Evolutionary conservation across 208 protist genomes (phyloP), one percentile per base, ranked within the genome.

Genomic region (Wallacemonas rigidus): DNA sequence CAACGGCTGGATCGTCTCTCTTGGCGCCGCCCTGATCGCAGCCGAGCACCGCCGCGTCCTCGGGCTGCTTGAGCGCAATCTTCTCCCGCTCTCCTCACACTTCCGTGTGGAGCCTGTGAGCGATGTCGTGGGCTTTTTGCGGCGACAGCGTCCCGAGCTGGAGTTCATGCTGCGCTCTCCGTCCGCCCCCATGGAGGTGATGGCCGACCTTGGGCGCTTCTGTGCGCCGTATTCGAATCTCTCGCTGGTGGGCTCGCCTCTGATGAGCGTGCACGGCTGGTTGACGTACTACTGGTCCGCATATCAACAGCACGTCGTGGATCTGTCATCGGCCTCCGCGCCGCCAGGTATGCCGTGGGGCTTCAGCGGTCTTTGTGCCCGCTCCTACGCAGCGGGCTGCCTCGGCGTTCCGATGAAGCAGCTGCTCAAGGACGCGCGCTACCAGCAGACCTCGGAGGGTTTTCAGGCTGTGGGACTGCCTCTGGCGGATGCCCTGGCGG

Each of bases 201-300:
- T 81, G 51, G 17, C 38, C 40, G 76, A 69, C 38, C 62, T 81
- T 7, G 38, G 14, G 8, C n/a, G 9, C 47, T 75, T 81, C 51
- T 81, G 76, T 56, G 44, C 36, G 35, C 71, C 76, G 57, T 76
- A 69, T 55, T 40, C 53, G 38, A 71, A 72, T 38, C 54, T 75
- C 17, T 74, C 76, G 47, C 71, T 81, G 12, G 76, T 81, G 9
- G 70, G 63, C 8, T 67, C 51, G 36, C 76, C 76, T 2, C 71
- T 81, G 9, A 39, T 81, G 54, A 76, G 67, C 54, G 36, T 70
- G 11, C 76, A 81, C 68, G 71, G 71, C 11, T 81, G 69, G 71
- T 50, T 81, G 26, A 74, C 55, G 47, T 74, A 76, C 55, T 75
- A 72, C 68, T 81, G 69, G 71, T 41, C 70, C 2, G 60, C 60